A percentile compares a stretch with the other conserved stretches of the same genome.
Conservation (phyloP, 257 asterid genomes). For the Avicennia marina region DNA sequence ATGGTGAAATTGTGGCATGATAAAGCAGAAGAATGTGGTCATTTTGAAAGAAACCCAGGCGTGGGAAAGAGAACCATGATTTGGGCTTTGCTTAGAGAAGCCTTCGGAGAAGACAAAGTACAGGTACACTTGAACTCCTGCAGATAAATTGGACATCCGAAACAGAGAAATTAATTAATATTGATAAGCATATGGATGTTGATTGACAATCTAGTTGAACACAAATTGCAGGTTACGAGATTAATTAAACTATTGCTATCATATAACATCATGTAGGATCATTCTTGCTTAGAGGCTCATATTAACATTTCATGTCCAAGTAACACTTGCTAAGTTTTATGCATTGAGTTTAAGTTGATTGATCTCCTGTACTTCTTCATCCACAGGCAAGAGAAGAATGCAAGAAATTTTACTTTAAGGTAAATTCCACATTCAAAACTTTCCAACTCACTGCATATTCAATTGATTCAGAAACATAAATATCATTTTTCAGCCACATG, state of each 20-base stretch:
- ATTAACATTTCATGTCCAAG: constrained; percentile 4
- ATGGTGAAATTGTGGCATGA: constrained; percentile 34
- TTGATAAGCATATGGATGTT: not conserved
- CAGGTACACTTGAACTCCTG: constrained; percentile 39
- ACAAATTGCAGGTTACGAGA: constrained; percentile 7
- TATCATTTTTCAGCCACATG: not conserved
- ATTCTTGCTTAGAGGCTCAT: not conserved
- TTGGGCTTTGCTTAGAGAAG: constrained; percentile 64
- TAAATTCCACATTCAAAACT: constrained; percentile 20
- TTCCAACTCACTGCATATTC: not conserved
- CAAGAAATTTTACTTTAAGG: constrained; percentile 37
- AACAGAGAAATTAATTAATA: not conserved
- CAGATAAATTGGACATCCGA: not conserved
- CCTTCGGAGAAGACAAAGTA: constrained; percentile 46
- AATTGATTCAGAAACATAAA: not conserved
- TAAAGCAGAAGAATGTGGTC: constrained; percentile 29
- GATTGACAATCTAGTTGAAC: constrained; percentile 7
- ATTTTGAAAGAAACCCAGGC: constrained; percentile 73
- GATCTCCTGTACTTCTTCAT: constrained; percentile 14
- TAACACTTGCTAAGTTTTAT: not conserved
- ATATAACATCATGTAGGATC: not conserved
- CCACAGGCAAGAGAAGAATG: constrained; percentile 37
- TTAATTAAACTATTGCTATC: not conserved
- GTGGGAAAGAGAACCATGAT: constrained; percentile 91
- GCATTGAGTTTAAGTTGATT: not conserved